These are phyloP conservation scores for Komagataella phaffii DNA, from an alignment of 805 yeast genomes.

Conservation along the genomic window DNA sequence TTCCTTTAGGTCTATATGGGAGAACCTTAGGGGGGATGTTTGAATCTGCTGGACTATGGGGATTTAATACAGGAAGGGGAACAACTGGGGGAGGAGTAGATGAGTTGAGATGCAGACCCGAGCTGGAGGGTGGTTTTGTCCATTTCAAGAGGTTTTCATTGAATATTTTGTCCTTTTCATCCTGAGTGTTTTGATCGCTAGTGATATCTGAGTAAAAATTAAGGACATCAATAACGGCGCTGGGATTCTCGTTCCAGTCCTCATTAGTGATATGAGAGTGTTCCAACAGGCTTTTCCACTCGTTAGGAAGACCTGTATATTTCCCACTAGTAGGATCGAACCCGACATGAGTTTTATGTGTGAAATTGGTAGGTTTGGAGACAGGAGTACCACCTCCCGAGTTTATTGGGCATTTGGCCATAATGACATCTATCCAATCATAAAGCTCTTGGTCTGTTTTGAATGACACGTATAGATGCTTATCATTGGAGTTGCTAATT, in stretches of 20 bases:
- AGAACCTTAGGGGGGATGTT: constrained; percentile 27
- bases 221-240: constrained; percentile 48
- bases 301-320: constrained; percentile 42
- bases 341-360: constrained; percentile 86
- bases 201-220: constrained; percentile 35
- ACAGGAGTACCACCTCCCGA: constrained; percentile 27
- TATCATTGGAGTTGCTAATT: constrained; percentile 31
- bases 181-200: background rate
- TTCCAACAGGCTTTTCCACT: constrained; percentile 41
- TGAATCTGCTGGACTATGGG: constrained; percentile 9
- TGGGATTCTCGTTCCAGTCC: constrained; percentile 51
- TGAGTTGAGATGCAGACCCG: background rate
- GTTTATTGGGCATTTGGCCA: constrained; percentile 53
- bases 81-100: constrained; percentile 3
- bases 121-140: constrained; percentile 20
- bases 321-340: constrained; percentile 66
- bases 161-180: constrained; percentile 2
- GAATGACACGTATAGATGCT: constrained; percentile 60
- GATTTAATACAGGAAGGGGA: constrained; percentile 5
- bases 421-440: constrained; percentile 85
- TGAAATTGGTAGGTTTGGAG: constrained; percentile 87
- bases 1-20: constrained; percentile 7
- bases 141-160: constrained; percentile 25
- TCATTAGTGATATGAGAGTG: constrained; percentile 49
- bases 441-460: constrained; percentile 70